A percentile compares a stretch with the other conserved stretches of the same genome.
Conservation (phyloP, 2,329 filamentous ascomycete species). For the Monilinia laxa region DNA sequence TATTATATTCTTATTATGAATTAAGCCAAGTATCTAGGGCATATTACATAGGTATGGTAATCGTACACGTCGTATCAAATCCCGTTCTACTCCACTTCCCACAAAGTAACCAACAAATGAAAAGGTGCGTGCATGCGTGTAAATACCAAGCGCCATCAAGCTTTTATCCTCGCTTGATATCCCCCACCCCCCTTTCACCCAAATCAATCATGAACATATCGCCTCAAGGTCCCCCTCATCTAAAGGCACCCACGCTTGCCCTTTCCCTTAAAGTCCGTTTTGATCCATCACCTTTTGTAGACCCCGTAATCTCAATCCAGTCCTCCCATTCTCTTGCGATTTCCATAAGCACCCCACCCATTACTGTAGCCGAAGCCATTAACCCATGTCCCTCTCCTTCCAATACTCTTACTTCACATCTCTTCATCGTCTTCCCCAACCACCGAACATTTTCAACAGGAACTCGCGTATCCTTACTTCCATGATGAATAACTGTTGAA, state of each 20-base stretch:
- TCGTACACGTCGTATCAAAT: slow-evolving; percentile 24
- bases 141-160: slow-evolving; percentile 11
- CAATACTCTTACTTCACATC: slow-evolving; percentile 86
- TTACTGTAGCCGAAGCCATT: slow-evolving; percentile 91
- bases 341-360: slow-evolving; percentile 92
- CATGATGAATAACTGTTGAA: slow-evolving; percentile 90
- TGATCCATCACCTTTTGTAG: slow-evolving; percentile 32
- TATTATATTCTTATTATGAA: slow-evolving; percentile 22
- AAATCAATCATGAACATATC: slow-evolving; percentile 14
- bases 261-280: slow-evolving; percentile 37
- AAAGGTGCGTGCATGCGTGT: slow-evolving; percentile 5
- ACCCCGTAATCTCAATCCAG: slow-evolving; percentile 65
- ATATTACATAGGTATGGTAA: slow-evolving; percentile 22
- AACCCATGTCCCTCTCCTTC: slow-evolving; percentile 91
- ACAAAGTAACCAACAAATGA: slow-evolving; percentile 13
- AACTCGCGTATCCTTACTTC: slow-evolving; percentile 83
- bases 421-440: slow-evolving; percentile 90
- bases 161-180: slow-evolving; percentile 13
- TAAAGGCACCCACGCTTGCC: slow-evolving; percentile 38
- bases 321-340: slow-evolving; percentile 94
- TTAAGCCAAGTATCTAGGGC: slow-evolving; percentile 20
- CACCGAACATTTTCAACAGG: slow-evolving; percentile 94
- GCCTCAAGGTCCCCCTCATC: slow-evolving; percentile 26
- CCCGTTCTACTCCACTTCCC: background rate
- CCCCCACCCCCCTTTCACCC: no score